Conservation (phyloP, 257 asterid genomes). For the Plectranthus barbatus region DNA sequence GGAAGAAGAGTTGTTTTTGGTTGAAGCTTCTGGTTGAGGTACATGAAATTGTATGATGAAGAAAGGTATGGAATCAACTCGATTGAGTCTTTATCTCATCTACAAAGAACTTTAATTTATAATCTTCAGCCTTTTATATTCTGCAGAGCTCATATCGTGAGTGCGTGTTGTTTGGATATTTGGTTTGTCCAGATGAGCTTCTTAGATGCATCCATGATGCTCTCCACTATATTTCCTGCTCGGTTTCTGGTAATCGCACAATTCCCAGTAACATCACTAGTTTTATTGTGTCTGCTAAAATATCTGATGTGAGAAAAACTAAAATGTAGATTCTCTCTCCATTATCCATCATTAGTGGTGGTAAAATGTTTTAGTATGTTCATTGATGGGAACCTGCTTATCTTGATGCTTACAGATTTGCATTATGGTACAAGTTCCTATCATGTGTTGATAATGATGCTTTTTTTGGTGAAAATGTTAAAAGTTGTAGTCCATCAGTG, state of each 20-base stretch:
- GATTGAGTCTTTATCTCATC: slow-evolving; percentile 4
- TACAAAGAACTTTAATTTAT: not conserved
- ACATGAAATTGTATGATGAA: slow-evolving; percentile 36
- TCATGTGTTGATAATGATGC: slow-evolving; percentile 1
- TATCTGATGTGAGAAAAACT: not conserved
- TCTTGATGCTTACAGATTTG: not conserved
- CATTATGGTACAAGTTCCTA: slow-evolving; percentile 1
- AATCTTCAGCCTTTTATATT: slow-evolving; percentile 3
- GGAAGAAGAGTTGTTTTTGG: slow-evolving; percentile 21
- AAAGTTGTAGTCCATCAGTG: too few relatives aligned
- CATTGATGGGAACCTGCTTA: not conserved
- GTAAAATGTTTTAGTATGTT: not conserved
- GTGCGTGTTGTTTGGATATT: slow-evolving; percentile 95
- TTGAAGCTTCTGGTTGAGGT: slow-evolving; percentile 23
- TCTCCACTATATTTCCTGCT: too few relatives aligned
- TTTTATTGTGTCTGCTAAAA: not conserved
- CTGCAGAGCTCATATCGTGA: slow-evolving; percentile 88
- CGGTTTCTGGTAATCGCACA: slow-evolving; percentile 47
- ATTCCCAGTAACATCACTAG: not conserved
- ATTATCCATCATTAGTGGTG: not conserved
- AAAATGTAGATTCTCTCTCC: not conserved
- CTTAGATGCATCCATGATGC: too few relatives aligned
- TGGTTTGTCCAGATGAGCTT: slow-evolving; percentile 97
- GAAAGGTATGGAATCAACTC: slow-evolving; percentile 5
- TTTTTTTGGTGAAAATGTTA: too few relatives aligned